A percentile compares a stretch with the other conserved stretches of the same genome.
phyloP scores from a whole-genome alignment of 331 rosid species.

The Quercus phellos region DNA sequence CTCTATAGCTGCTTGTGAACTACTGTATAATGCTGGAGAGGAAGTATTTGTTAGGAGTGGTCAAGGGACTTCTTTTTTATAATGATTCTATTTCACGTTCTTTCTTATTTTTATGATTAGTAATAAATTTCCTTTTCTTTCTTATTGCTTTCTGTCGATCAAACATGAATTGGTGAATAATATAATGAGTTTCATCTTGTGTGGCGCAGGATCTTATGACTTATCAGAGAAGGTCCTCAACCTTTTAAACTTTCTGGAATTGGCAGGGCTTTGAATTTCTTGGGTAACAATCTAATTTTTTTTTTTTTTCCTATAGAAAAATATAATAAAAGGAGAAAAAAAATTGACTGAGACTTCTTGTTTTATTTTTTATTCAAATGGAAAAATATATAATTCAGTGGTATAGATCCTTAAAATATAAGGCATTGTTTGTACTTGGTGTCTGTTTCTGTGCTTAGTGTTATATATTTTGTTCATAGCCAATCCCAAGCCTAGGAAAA shows the following conservation, averaged over 20 bases:
- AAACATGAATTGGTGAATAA: constrained; percentile 13
- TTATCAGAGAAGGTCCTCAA: constrained; percentile 71
- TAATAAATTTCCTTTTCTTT: background rate
- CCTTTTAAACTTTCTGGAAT: constrained; percentile 88
- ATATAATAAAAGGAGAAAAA: background rate
- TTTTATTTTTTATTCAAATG: background rate
- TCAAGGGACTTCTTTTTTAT: background rate
- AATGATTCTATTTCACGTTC: constrained; percentile 1
- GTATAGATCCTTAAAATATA: too few relatives aligned
- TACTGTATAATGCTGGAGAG: constrained; percentile 46
- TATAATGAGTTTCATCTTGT: constrained; percentile 12
- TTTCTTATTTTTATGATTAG: background rate
- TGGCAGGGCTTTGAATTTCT: constrained; percentile 89
- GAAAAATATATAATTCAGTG: background rate
- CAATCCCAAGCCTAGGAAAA: too few relatives aligned
- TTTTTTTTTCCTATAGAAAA: constrained; percentile 1
- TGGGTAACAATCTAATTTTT: constrained; percentile 45
- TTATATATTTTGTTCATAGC: too few relatives aligned
- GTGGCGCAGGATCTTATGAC: constrained; percentile 75
- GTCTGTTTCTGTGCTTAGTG: too few relatives aligned
- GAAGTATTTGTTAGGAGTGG: constrained; percentile 44
- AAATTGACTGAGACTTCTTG: background rate
- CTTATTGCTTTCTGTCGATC: constrained; percentile 9
- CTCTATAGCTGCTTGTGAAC: too few relatives aligned
- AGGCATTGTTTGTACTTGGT: too few relatives aligned